These are phyloP conservation scores for Oryza longistaminata DNA, from an alignment of 176 grass and related monocot genomes.

Conservation along the genomic window DNA sequence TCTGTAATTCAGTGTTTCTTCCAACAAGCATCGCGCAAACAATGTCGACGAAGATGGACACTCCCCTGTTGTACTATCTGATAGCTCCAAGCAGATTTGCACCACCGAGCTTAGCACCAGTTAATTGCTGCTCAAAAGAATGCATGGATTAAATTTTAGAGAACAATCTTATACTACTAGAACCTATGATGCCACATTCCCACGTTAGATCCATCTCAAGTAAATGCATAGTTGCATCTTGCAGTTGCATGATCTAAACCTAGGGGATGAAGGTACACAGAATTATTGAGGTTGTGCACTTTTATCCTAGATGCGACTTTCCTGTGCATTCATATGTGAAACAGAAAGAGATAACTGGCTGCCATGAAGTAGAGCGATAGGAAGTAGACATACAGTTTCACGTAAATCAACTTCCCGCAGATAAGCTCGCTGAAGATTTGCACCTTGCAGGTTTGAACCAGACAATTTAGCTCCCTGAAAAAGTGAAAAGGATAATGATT, in stretches of 20 bases:
- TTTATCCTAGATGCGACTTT: neutral
- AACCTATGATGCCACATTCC: neutral
- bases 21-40: neutral
- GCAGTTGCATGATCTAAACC: neutral
- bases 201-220: neutral
- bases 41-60: neutral
- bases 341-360: neutral
- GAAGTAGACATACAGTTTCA: slow-evolving; percentile 49
- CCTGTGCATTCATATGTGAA: neutral
- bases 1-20: neutral
- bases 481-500: slow-evolving; percentile 11
- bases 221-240: too few species aligned
- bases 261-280: neutral
- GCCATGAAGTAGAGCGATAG: neutral
- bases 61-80: slow-evolving; percentile 25
- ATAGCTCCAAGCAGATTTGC: slow-evolving; percentile 71
- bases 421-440: slow-evolving; percentile 77
- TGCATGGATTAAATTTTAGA: neutral
- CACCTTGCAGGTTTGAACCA: slow-evolving; percentile 61
- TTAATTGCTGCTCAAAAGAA: slow-evolving; percentile 44
- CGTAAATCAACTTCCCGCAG: slow-evolving; percentile 67
- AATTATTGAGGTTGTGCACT: neutral
- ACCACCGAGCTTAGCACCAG: slow-evolving; percentile 61
- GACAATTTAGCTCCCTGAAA: slow-evolving; percentile 56
- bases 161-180: neutral